Percentiles rank a stretch among this genome's conserved stretches.
Evolutionary conservation across 1,284 basidiomycete genomes (phyloP).

Genomic region (Cutaneotrichosporon cavernicola): DNA sequence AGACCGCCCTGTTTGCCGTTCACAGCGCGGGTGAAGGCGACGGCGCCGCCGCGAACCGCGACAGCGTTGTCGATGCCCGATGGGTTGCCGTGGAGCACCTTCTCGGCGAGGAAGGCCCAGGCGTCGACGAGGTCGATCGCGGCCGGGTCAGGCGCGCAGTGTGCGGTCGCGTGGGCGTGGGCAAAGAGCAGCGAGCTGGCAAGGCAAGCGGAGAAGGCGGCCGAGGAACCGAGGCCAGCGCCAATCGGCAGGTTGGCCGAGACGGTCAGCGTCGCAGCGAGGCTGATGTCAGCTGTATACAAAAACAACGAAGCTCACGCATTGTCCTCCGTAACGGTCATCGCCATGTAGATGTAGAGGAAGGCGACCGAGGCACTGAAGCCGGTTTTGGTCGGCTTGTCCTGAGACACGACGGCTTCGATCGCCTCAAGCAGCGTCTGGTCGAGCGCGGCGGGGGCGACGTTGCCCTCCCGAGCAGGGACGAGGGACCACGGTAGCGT

Average conservation of each 20-base stretch:
- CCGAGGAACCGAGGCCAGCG: constrained; percentile 96
- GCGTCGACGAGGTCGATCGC: constrained; percentile 78
- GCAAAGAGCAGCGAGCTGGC: constrained; percentile 70
- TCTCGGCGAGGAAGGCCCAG: constrained; percentile 94
- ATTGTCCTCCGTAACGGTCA: constrained; percentile 58
- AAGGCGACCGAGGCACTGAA: constrained; percentile 76
- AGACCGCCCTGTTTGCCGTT: constrained; percentile 74
- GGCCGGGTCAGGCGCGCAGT: constrained; percentile 62
- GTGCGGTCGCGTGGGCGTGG: constrained; percentile 38
- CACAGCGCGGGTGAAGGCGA: constrained; percentile 81
- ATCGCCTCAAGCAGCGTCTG: constrained; percentile 69
- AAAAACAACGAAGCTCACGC: constrained; percentile 56
- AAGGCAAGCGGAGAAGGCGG: constrained; percentile 86
- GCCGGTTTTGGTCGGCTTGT: constrained; percentile 51
- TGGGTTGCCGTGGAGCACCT: constrained; percentile 95
- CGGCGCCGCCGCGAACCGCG: constrained; percentile 86
- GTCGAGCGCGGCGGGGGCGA: constrained; percentile 66
- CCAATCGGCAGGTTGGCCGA: constrained; percentile 96
- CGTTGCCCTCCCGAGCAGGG: constrained; percentile 57
- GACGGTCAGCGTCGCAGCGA: constrained; percentile 67
- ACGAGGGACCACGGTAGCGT: constrained; percentile 81
- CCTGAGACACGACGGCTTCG: constrained; percentile 43
- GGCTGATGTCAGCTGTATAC: constrained; percentile 24
- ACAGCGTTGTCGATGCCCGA: constrained; percentile 98
- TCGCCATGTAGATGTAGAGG: constrained; percentile 89